Conservation (phyloP, 768 basidiomycete genomes). For the Pleurotus djamor region DNA sequence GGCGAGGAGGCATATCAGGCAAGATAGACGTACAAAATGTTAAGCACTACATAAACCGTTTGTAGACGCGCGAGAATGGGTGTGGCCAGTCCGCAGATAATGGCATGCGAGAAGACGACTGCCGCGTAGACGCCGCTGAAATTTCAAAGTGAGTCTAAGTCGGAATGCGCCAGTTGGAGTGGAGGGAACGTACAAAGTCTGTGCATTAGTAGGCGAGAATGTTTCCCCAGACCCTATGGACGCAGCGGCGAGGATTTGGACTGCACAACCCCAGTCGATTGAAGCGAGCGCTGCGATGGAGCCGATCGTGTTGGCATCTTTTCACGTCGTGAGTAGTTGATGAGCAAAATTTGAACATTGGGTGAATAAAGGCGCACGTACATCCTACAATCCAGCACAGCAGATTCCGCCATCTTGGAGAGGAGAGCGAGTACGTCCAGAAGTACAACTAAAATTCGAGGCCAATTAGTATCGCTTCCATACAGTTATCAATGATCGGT, state of each 20-base stretch:
- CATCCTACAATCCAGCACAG: slow-evolving; percentile 58
- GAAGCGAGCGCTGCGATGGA: slow-evolving; percentile 51
- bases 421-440: slow-evolving; percentile 47
- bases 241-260: slow-evolving; percentile 63
- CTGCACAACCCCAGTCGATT: slow-evolving; percentile 65
- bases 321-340: background rate
- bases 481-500: slow-evolving; percentile 12
- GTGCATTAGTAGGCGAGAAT: slow-evolving; percentile 40
- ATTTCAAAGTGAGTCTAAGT: background rate
- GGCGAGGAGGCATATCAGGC: too few species aligned
- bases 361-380: slow-evolving; percentile 18
- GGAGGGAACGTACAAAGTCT: slow-evolving; percentile 37
- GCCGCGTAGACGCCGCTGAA: slow-evolving; percentile 63
- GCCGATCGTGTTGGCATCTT: slow-evolving; percentile 51
- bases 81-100: slow-evolving; percentile 69
- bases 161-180: background rate
- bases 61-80: slow-evolving; percentile 66
- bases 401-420: slow-evolving; percentile 39
- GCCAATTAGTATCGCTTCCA: slow-evolving; percentile 28
- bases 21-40: slow-evolving; percentile 49
- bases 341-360: background rate
- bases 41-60: slow-evolving; percentile 67
- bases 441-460: slow-evolving; percentile 42
- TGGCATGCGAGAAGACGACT: slow-evolving; percentile 58
- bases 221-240: slow-evolving; percentile 47